These are phyloP conservation scores for Neonectria magnoliae DNA, from an alignment of 2,329 filamentous ascomycete genomes.

Conservation along the genomic window DNA sequence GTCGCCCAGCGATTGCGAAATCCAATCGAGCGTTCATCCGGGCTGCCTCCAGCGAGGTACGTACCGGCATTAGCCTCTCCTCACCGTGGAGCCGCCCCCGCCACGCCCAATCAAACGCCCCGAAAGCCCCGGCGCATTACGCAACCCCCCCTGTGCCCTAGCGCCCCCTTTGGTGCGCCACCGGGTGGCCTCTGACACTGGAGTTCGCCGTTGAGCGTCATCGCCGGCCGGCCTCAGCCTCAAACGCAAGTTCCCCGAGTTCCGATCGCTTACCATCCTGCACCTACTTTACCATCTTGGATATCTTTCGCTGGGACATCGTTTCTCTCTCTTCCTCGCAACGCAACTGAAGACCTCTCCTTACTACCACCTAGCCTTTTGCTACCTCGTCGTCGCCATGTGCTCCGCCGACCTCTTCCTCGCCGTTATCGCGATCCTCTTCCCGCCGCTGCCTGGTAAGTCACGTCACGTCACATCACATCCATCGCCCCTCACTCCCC, in stretches of 20 bases:
- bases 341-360: background rate
- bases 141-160: constrained; percentile 18
- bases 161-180: background rate
- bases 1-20: background rate
- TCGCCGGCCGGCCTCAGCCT: constrained; percentile 31
- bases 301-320: constrained; percentile 17
- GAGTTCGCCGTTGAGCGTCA: constrained; percentile 31
- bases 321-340: constrained; percentile 7
- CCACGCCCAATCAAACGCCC: constrained; percentile 4
- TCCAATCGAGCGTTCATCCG: background rate
- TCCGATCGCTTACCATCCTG: constrained; percentile 4
- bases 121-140: constrained; percentile 7
- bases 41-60: background rate
- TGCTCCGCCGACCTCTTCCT: constrained; percentile 71
- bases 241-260: constrained; percentile 15
- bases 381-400: constrained; percentile 52
- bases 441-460: constrained; percentile 73
- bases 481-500: constrained; percentile 8
- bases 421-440: constrained; percentile 70
- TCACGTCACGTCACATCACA: constrained; percentile 8
- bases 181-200: constrained; percentile 12
- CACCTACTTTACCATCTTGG: constrained; percentile 17
- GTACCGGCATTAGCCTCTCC: background rate
- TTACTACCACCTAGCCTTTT: background rate
- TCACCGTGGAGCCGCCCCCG: background rate